Conservation (phyloP, 2,329 filamentous ascomycete genomes). For the Penicillium vulpinum region DNA sequence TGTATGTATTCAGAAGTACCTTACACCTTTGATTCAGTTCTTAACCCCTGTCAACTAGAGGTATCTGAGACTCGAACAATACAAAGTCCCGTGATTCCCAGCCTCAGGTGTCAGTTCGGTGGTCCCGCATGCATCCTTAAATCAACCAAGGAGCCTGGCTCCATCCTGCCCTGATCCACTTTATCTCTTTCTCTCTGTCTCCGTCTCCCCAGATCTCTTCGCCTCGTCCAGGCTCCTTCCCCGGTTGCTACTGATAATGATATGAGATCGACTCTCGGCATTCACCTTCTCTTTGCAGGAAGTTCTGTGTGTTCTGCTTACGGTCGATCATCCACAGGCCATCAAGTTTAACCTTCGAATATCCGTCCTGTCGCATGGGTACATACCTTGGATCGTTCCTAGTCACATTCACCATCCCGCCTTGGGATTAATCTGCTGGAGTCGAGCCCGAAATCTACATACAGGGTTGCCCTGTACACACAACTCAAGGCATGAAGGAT, state of each 20-base stretch:
- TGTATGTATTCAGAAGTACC: neutral
- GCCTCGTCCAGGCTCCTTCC: neutral
- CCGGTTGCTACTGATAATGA: neutral
- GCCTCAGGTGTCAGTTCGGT: neutral
- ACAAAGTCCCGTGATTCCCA: constrained; percentile 3
- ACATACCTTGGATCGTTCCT: neutral
- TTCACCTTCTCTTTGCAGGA: neutral
- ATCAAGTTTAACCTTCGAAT: neutral
- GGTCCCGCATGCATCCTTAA: constrained; percentile 3
- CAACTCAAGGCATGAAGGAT: constrained; percentile 12
- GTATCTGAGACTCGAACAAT: neutral
- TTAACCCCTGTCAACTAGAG: neutral
- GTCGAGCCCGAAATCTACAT: neutral
- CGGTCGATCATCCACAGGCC: neutral
- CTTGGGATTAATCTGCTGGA: neutral
- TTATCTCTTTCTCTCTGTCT: neutral
- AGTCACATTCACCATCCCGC: neutral
- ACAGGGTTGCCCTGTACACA: constrained; percentile 5
- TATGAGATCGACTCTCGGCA: neutral
- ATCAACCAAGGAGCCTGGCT: neutral
- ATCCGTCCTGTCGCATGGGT: neutral
- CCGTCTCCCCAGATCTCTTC: neutral
- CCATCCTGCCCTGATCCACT: neutral
- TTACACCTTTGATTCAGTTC: neutral
- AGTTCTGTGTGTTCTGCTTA: constrained; percentile 2